Conservation (phyloP, 2,329 filamentous ascomycete genomes). For the Pseudodiploospora longispora region DNA sequence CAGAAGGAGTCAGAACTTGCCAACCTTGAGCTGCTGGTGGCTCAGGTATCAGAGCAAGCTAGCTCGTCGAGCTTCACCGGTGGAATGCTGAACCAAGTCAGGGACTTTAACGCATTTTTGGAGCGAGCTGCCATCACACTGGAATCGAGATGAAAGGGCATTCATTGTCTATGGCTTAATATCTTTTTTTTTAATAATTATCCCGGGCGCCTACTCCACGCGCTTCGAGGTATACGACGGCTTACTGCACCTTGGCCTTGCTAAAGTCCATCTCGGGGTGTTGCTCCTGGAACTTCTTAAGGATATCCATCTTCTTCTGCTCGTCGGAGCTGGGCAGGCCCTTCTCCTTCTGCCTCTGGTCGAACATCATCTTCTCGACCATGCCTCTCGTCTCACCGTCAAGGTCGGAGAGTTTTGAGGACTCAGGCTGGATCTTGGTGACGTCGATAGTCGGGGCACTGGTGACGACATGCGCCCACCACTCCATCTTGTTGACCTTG, state of each 20-base stretch:
- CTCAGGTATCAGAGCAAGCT: conserved; percentile 45
- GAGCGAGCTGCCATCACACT: conserved; percentile 51
- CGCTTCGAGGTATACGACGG: not conserved
- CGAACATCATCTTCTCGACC: conserved; percentile 99
- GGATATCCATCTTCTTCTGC: conserved; percentile 86
- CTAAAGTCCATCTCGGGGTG: conserved; percentile 66
- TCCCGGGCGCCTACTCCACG: not conserved
- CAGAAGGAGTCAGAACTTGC: conserved; percentile 43
- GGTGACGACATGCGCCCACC: conserved; percentile 92
- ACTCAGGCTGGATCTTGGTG: conserved; percentile 88
- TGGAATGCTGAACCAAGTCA: conserved; percentile 47
- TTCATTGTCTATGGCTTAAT: conserved; percentile 5
- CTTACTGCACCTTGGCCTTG: conserved; percentile 57
- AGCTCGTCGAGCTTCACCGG: conserved; percentile 41
- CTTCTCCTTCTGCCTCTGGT: conserved; percentile 93
- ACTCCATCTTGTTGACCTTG: conserved; percentile 95
- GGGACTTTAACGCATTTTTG: conserved; percentile 55
- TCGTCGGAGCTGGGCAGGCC: conserved; percentile 87
- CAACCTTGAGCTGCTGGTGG: conserved; percentile 50
- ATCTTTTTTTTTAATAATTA: conserved; percentile 5
- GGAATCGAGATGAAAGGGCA: conserved; percentile 33
- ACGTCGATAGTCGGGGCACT: conserved; percentile 87
- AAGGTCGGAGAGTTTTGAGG: conserved; percentile 81
- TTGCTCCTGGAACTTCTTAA: conserved; percentile 86
- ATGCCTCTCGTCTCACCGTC: conserved; percentile 92